Evolutionary conservation across 2,329 filamentous ascomycete species (phyloP).

Genomic region (Diatrype stigma): DNA sequence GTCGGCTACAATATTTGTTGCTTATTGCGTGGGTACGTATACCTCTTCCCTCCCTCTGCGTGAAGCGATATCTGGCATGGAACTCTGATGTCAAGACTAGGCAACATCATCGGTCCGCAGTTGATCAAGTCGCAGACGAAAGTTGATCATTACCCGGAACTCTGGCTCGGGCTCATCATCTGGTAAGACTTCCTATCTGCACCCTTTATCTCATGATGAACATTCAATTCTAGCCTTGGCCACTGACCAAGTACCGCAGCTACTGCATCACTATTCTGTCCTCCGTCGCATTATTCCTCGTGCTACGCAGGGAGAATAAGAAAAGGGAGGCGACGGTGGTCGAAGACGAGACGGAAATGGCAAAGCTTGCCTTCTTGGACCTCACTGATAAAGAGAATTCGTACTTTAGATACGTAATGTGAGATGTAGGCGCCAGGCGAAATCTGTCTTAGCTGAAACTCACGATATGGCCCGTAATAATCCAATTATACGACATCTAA

Average conservation of each 20-base stretch:
- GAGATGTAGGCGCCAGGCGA: conserved; percentile 1
- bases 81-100: conserved; percentile 18
- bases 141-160: conserved; percentile 61
- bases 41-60: not conserved
- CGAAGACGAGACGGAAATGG: conserved; percentile 57
- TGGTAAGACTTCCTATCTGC: conserved; percentile 32
- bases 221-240: too few species aligned
- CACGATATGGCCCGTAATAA: too few species aligned
- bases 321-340: conserved; percentile 39
- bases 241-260: conserved; percentile 31
- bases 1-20: conserved; percentile 69
- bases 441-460: too few species aligned
- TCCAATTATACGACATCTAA: too few species aligned
- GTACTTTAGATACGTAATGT: conserved; percentile 60
- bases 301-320: conserved; percentile 57
- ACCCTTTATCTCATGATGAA: not conserved
- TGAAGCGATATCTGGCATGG: not conserved
- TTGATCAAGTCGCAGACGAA: conserved; percentile 65
- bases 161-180: conserved; percentile 67
- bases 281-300: conserved; percentile 50
- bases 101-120: conserved; percentile 73
- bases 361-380: conserved; percentile 62
- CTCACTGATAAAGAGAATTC: conserved; percentile 66
- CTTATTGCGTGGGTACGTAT: conserved; percentile 57
- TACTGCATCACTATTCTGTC: conserved; percentile 65